A percentile compares a stretch with the other conserved stretches of the same genome.
Conservation (phyloP, 371 early-diverging fungal species). For the Polyrhizophydium stewartii region DNA sequence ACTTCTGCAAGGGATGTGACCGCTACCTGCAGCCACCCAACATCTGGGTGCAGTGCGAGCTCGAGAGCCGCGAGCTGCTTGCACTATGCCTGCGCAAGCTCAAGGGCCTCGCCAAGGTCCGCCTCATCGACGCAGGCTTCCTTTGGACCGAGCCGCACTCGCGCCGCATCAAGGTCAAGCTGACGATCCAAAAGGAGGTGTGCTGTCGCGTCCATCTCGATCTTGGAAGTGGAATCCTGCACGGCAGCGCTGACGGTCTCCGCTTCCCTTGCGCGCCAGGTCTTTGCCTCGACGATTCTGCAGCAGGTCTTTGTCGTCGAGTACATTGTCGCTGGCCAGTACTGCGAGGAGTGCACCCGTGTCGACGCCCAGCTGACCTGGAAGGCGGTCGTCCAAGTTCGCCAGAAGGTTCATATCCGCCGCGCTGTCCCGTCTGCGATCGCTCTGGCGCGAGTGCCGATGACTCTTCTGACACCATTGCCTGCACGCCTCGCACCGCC, state of each 20-base stretch:
- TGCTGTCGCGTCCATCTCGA: no score
- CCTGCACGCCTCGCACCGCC: not conserved
- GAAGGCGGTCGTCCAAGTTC: conserved; percentile 98
- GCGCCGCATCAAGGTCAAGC: conserved; percentile 89
- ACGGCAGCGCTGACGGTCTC: not conserved
- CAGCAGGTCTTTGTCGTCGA: conserved; percentile 97
- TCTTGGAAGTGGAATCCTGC: not conserved
- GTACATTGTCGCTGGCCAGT: conserved; percentile 86
- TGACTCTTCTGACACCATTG: not conserved
- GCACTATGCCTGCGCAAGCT: conserved; percentile 93
- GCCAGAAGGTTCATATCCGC: conserved; percentile 83
- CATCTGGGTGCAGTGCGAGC: conserved; percentile 83
- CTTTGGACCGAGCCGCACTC: conserved; percentile 99
- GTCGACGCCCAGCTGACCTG: conserved; percentile 98
- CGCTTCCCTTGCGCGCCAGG: no score
- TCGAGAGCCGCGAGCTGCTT: conserved; percentile 93
- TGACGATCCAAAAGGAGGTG: conserved; percentile 97
- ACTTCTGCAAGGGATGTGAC: conserved; percentile 96
- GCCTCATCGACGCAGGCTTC: conserved; percentile 97
- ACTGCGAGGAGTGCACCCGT: conserved; percentile 97
- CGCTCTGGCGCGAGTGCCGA: no score
- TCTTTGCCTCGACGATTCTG: conserved; percentile 89
- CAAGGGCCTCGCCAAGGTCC: conserved; percentile 84
- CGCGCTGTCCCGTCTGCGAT: no score
- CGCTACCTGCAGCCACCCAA: conserved; percentile 96